These are phyloP conservation scores for Pseudozyma hubeiensis DNA, from an alignment of 1,284 basidiomycete genomes.

Conservation along the genomic window DNA sequence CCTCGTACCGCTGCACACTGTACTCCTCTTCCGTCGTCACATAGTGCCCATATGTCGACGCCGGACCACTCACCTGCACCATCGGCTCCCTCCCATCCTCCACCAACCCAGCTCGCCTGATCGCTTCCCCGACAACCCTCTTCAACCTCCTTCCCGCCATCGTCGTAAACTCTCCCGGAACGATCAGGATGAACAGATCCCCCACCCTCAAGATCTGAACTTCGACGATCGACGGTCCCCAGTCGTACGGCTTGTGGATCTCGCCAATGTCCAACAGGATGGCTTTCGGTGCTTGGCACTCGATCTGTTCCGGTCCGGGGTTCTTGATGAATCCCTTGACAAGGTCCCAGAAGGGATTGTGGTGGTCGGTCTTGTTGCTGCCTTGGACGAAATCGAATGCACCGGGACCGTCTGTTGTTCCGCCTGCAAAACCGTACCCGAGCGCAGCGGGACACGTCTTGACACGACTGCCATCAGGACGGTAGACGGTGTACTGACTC, in stretches of 20 bases:
- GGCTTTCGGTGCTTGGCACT: constrained; percentile 83
- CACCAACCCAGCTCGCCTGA: constrained; percentile 77
- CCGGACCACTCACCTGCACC: constrained; percentile 73
- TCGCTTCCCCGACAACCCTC: constrained; percentile 75
- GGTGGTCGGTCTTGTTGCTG: constrained; percentile 74
- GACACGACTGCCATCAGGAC: constrained; percentile 77
- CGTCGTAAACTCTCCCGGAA: constrained; percentile 78
- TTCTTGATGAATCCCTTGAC: constrained; percentile 77
- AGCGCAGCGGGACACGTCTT: constrained; percentile 82
- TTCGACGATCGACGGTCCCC: constrained; percentile 81
- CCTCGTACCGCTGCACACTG: constrained; percentile 81
- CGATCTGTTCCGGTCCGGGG: constrained; percentile 75
- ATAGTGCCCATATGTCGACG: constrained; percentile 83
- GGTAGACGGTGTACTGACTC: constrained; percentile 77
- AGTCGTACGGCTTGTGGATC: constrained; percentile 75
- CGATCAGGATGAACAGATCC: constrained; percentile 80
- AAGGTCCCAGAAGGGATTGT: constrained; percentile 84
- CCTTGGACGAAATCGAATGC: constrained; percentile 85
- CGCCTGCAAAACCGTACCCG: constrained; percentile 72
- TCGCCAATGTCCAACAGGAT: constrained; percentile 72
- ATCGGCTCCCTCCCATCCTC: constrained; percentile 69
- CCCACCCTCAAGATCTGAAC: constrained; percentile 84
- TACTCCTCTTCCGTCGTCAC: constrained; percentile 80
- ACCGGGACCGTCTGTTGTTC: constrained; percentile 84
- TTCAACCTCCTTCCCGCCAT: constrained; percentile 73